Evolutionary conservation across 1,139 yeast genomes (phyloP), one percentile per base, ranked within the genome.

Genomic region (Saccharomycopsis phalli): DNA sequence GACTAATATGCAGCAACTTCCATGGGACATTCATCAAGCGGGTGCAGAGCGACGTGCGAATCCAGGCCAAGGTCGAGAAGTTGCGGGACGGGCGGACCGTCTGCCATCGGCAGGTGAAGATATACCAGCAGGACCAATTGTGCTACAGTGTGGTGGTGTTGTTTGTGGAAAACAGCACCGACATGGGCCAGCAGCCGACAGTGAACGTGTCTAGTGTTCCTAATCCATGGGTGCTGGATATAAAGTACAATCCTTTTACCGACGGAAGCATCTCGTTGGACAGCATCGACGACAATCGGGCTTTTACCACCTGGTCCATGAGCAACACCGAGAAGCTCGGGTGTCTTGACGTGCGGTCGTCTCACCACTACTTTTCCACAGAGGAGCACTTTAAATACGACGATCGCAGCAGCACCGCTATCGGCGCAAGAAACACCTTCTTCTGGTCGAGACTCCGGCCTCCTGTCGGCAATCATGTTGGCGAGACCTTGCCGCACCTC

Each of bases 101-200:
- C 22, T n/a, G 28, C 18, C 41, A 38, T 26, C 33, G 41, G 14
- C 26, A 17, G 17, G 38, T 38, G 11, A 23, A 27, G 20, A 6
- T 22, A 22, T 22, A 6, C 25, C 25, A 22, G 25, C 25, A 10
- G 6, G 25, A 10, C 6, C 6, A 22, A 22, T 10, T 22, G 8
- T 22, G 25, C 10, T 22, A 6, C 25, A 22, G 8, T 22, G 25
- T 10, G 10, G 10, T 10, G 8, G 10, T 22, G 10, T 6, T 10
- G 8, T 22, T 22, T 22, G 25, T 22, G 8, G 10, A 22, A 6
- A 10, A 6, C 6, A 6, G 8, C 8, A 10, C 8, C 10, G 25
- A 6, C 6, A 6, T 22, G 6, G 25, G 25, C 25, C 25, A 22
- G 25, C 25, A 22, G 25, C 25, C 25, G 25, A 10, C 10, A 22